These are phyloP conservation scores for Kodamaea derodonti DNA, from an alignment of 1,139 yeast species.

Conservation along the genomic window DNA sequence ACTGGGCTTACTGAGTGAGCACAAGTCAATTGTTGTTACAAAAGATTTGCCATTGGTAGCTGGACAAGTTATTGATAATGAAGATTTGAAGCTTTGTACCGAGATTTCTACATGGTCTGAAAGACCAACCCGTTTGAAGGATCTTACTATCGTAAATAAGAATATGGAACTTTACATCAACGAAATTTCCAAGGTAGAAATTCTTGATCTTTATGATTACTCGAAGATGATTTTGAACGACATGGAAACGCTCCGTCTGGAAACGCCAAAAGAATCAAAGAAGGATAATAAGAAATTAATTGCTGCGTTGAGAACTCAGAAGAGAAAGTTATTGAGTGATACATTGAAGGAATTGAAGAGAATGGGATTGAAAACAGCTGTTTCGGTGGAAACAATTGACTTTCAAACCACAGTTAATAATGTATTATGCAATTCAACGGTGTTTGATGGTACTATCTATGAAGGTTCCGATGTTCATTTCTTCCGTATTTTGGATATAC, in stretches of 20 bases:
- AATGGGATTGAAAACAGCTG: conserved; percentile 68
- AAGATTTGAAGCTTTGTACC: conserved; percentile 16
- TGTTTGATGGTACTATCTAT: conserved; percentile 39
- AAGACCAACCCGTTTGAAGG: conserved; percentile 54
- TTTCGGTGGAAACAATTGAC: conserved; percentile 60
- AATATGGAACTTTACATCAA: conserved; percentile 52
- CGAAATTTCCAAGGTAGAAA: conserved; percentile 27
- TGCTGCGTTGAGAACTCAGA: conserved; percentile 74
- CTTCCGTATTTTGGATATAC: conserved; percentile 68
- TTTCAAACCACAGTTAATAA: conserved; percentile 61
- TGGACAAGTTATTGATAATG: conserved; percentile 14
- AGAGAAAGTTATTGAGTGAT: conserved; percentile 72
- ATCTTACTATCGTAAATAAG: conserved; percentile 45
- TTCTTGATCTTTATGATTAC: conserved; percentile 45
- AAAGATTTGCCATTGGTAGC: conserved; percentile 12
- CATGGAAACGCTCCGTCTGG: conserved; percentile 61
- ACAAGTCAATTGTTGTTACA: conserved; percentile 9
- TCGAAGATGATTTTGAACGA: conserved; percentile 54
- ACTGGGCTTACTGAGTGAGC: conserved; percentile 42
- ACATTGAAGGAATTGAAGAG: conserved; percentile 68
- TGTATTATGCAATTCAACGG: conserved; percentile 52
- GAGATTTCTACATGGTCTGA: conserved; percentile 44
- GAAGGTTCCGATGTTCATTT: conserved; percentile 57
- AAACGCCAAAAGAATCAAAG: conserved; percentile 68
- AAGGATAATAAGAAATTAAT: conserved; percentile 74